Percentiles rank a stretch among this genome's conserved stretches.
Evolutionary conservation across 2,329 filamentous ascomycete species (phyloP).

Genomic region (Thermoascus crustaceus): DNA sequence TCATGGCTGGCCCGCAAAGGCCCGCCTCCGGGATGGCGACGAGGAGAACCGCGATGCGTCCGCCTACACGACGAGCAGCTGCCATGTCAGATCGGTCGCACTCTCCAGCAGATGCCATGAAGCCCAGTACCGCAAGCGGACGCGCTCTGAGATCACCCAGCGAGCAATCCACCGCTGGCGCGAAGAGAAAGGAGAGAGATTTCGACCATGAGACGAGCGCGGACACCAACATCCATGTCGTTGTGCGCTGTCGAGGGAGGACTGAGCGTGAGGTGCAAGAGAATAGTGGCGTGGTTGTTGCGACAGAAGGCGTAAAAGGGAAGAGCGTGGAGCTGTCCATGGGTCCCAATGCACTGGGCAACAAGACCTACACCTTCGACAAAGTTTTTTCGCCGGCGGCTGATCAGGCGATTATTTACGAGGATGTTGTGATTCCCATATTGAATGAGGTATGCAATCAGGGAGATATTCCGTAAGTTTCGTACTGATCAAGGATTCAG

Average conservation of each 20-base stretch:
- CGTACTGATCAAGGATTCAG: conserved; percentile 38
- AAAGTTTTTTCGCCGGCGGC: conserved; percentile 93
- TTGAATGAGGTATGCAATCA: conserved; percentile 67
- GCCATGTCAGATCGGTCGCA: conserved; percentile 46
- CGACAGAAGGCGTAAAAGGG: conserved; percentile 79
- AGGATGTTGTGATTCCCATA: conserved; percentile 90
- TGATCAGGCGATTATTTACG: conserved; percentile 87
- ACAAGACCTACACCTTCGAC: conserved; percentile 95
- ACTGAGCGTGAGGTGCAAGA: conserved; percentile 89
- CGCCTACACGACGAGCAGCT: conserved; percentile 47
- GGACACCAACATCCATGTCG: conserved; percentile 96
- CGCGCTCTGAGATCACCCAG: conserved; percentile 35
- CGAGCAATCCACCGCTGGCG: conserved; percentile 46
- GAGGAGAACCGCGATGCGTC: conserved; percentile 45
- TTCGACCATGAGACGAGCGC: conserved; percentile 63
- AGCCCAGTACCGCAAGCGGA: conserved; percentile 43
- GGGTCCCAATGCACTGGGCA: conserved; percentile 84
- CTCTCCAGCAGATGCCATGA: conserved; percentile 64
- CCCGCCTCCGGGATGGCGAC: conserved; percentile 40
- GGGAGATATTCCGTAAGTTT: background rate
- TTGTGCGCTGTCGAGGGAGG: conserved; percentile 86
- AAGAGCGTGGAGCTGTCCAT: conserved; percentile 79
- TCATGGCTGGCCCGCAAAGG: conserved; percentile 49
- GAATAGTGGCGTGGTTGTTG: conserved; percentile 88
- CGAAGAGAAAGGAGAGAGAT: conserved; percentile 81